Conservation (phyloP, 2,329 filamentous ascomycete species). For the Neofusicoccum parvum region DNA sequence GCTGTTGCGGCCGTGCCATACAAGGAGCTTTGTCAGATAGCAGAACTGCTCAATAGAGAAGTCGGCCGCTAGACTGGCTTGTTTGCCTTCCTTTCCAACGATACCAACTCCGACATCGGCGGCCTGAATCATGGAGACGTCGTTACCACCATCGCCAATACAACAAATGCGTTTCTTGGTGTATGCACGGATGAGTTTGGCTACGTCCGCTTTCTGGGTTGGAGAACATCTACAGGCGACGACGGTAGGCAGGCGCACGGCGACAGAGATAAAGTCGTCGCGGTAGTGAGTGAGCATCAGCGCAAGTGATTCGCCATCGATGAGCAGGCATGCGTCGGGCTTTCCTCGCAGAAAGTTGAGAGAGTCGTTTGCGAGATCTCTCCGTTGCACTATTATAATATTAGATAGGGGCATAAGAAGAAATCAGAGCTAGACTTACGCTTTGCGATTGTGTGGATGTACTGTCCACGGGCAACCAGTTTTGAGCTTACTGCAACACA, state of each 20-base stretch:
- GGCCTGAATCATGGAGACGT: slow-evolving; percentile 98
- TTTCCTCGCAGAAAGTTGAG: slow-evolving; percentile 88
- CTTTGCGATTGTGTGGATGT: slow-evolving; percentile 90
- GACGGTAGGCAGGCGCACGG: slow-evolving; percentile 85
- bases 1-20: slow-evolving; percentile 97
- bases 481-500: slow-evolving; percentile 96
- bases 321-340: slow-evolving; percentile 81
- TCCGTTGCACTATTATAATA: slow-evolving; percentile 62
- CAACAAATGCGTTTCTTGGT: slow-evolving; percentile 96
- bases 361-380: slow-evolving; percentile 82
- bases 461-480: slow-evolving; percentile 88
- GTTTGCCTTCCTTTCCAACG: slow-evolving; percentile 94
- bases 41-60: slow-evolving; percentile 96
- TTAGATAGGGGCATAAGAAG: slow-evolving; percentile 22
- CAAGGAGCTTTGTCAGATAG: slow-evolving; percentile 92
- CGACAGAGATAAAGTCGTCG: slow-evolving; percentile 81
- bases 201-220: slow-evolving; percentile 94
- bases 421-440: slow-evolving; percentile 33
- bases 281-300: slow-evolving; percentile 83
- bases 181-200: slow-evolving; percentile 82
- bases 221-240: slow-evolving; percentile 96
- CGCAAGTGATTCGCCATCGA: slow-evolving; percentile 88
- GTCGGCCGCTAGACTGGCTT: slow-evolving; percentile 92
- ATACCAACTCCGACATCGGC: slow-evolving; percentile 98
- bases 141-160: slow-evolving; percentile 97